These are phyloP conservation scores for Carex myosuroides DNA, from an alignment of 176 grass and related monocot genomes.

Conservation along the genomic window DNA sequence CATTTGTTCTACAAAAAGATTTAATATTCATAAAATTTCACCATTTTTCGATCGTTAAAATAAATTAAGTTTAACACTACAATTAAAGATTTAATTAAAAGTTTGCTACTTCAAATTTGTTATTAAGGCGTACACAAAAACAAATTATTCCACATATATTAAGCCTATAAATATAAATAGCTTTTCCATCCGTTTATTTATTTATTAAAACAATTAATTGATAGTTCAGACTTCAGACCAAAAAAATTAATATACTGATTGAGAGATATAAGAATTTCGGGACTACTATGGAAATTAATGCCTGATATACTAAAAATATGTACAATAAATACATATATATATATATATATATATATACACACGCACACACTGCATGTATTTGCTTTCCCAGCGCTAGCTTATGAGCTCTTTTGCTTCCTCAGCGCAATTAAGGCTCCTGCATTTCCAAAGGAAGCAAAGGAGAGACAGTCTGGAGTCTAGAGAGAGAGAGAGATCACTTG, in stretches of 20 bases:
- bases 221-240: background rate
- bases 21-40: background rate
- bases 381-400: background rate
- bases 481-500: constrained; percentile 37
- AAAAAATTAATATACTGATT: background rate
- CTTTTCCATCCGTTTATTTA: background rate
- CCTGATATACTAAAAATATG: background rate
- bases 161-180: too few species aligned
- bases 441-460: constrained; percentile 12
- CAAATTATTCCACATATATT: too few species aligned
- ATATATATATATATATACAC: too few species aligned
- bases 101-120: background rate
- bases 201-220: background rate
- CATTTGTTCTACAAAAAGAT: too few species aligned
- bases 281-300: background rate
- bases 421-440: constrained; percentile 19
- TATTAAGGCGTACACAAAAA: too few species aligned
- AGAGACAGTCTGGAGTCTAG: background rate
- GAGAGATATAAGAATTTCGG: background rate
- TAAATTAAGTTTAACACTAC: background rate
- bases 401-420: constrained; percentile 5
- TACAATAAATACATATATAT: too few species aligned
- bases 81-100: background rate
- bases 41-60: background rate
- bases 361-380: background rate